Evolutionary conservation across 2,329 filamentous ascomycete genomes (phyloP).

Genomic region (Ophiostoma populinum): DNA sequence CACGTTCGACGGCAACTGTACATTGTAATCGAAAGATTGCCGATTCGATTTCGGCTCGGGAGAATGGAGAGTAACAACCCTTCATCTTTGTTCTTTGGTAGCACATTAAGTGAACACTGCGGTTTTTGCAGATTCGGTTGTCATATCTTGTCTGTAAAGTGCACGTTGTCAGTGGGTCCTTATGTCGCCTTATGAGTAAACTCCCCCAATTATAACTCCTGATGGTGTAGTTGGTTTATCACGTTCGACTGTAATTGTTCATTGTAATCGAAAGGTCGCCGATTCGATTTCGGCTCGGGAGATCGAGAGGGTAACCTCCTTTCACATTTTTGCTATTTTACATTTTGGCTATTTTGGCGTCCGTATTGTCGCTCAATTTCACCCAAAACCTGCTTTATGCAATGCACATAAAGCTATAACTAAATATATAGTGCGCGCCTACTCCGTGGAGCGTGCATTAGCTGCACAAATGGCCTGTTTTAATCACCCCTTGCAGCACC

Average conservation of each 20-base stretch:
- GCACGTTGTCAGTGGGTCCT: neutral
- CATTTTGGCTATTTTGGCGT: neutral
- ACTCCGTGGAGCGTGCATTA: too few species aligned
- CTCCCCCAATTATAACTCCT: neutral
- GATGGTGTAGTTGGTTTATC: conserved; percentile 2
- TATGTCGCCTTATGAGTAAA: neutral
- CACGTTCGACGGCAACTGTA: conserved; percentile 1
- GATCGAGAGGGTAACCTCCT: too few species aligned
- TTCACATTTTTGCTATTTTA: neutral
- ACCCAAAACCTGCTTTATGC: too few species aligned
- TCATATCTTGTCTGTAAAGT: too few species aligned
- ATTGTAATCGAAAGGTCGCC: conserved; percentile 2
- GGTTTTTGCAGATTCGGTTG: too few species aligned
- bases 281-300: conserved; percentile 3
- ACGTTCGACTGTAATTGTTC: conserved; percentile 2
- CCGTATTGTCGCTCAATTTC: too few species aligned
- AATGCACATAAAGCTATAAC: too few species aligned
- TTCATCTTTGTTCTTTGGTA: neutral
- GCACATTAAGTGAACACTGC: too few species aligned
- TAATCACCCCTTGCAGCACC: too few species aligned
- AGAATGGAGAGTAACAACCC: neutral
- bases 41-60: conserved; percentile 2
- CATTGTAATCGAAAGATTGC: conserved; percentile 2
- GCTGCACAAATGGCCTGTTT: too few species aligned
- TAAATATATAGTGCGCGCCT: too few species aligned